These are phyloP conservation scores for Aspergillus piperis DNA, from an alignment of 2,329 filamentous ascomycete genomes.

Conservation along the genomic window DNA sequence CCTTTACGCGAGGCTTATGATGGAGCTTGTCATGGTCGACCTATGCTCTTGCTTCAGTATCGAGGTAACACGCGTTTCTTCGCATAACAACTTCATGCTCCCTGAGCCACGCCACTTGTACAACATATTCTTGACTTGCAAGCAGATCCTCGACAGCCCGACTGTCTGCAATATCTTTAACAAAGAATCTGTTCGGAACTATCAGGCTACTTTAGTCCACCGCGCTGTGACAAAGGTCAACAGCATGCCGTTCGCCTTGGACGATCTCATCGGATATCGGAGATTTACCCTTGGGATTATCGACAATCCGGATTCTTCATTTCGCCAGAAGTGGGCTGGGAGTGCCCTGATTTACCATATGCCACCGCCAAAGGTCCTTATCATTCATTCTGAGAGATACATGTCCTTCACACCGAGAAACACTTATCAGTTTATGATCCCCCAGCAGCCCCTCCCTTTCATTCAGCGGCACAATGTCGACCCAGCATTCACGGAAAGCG, in stretches of 20 bases:
- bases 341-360: slow-evolving; percentile 32
- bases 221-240: slow-evolving; percentile 23
- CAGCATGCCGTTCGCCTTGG: slow-evolving; percentile 14
- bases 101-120: slow-evolving; percentile 39
- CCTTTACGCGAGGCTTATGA: slow-evolving; percentile 38
- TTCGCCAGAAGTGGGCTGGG: slow-evolving; percentile 33
- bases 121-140: slow-evolving; percentile 37
- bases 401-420: slow-evolving; percentile 26
- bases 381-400: slow-evolving; percentile 40
- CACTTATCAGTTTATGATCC: slow-evolving; percentile 17
- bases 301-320: slow-evolving; percentile 24
- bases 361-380: slow-evolving; percentile 32
- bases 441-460: slow-evolving; percentile 28
- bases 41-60: slow-evolving; percentile 35
- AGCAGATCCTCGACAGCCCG: slow-evolving; percentile 32
- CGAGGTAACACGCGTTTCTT: slow-evolving; percentile 22
- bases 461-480: slow-evolving; percentile 21
- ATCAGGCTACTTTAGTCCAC: slow-evolving; percentile 33
- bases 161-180: slow-evolving; percentile 31
- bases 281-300: slow-evolving; percentile 28
- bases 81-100: slow-evolving; percentile 24
- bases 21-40: slow-evolving; percentile 40
- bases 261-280: slow-evolving; percentile 35
- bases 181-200: slow-evolving; percentile 27
- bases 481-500: slow-evolving; percentile 24